Evolutionary conservation across 352 stramenopile genomes (phyloP).

Genomic region (Blastocystis sp.): DNA sequence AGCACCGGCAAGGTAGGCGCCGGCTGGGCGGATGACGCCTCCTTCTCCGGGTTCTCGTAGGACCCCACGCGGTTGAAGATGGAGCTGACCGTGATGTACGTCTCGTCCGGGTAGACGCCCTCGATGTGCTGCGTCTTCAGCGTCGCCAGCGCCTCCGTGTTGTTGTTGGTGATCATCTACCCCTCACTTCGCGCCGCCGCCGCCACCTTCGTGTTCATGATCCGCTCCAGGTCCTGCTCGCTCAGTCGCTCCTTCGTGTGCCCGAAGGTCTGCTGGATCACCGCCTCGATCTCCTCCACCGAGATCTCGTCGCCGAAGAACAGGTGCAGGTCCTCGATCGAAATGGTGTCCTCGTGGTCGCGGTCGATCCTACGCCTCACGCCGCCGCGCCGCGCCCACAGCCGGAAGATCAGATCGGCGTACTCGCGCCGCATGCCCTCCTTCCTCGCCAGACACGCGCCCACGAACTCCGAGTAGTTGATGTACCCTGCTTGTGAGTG

Average conservation of each 20-base stretch:
- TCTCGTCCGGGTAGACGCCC: not conserved
- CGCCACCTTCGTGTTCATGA: conserved; percentile 45
- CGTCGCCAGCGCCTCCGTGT: conserved; percentile 13
- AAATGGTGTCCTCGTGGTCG: conserved; percentile 15
- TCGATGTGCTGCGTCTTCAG: not conserved
- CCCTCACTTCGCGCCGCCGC: not conserved
- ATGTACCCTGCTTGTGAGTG: not conserved
- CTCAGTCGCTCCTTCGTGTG: not conserved
- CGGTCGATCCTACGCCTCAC: conserved; percentile 12
- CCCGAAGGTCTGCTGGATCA: conserved; percentile 31
- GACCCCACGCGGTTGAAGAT: conserved; percentile 13
- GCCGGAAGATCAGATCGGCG: conserved; percentile 20
- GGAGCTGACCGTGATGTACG: conserved; percentile 14
- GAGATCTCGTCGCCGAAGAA: conserved; percentile 43
- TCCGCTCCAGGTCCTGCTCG: conserved; percentile 14
- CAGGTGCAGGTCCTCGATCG: conserved; percentile 27
- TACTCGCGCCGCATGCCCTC: conserved; percentile 31
- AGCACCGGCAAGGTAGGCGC: not conserved
- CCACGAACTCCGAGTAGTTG: conserved; percentile 45
- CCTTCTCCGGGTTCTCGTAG: not conserved
- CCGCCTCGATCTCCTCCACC: conserved; percentile 24
- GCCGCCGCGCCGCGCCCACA: not conserved
- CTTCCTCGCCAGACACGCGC: conserved; percentile 17
- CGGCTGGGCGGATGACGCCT: not conserved
- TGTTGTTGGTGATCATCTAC: conserved; percentile 46